These are phyloP conservation scores for Tricharina praecox DNA, from an alignment of 495 filamentous ascomycete species.

Conservation along the genomic window DNA sequence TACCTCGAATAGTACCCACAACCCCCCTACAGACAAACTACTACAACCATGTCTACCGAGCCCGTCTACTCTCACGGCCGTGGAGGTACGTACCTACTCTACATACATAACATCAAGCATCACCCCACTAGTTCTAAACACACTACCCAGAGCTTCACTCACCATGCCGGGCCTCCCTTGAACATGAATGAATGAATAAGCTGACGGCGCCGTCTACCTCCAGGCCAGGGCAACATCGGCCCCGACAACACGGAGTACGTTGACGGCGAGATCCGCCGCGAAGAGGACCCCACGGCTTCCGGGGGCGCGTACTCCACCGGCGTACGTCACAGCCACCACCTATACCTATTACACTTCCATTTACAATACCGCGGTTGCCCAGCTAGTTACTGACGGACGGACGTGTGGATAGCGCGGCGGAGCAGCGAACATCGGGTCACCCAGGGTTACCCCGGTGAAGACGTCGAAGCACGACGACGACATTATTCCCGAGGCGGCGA, in stretches of 20 bases:
- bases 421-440: conserved; percentile 23
- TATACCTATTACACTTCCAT: too few species aligned
- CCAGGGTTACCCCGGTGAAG: conserved; percentile 8
- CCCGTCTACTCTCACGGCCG: conserved; percentile 21
- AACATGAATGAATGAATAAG: too few species aligned
- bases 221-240: conserved; percentile 23
- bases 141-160: too few species aligned
- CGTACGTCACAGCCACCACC: conserved; percentile 10
- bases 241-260: conserved; percentile 20
- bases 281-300: conserved; percentile 17
- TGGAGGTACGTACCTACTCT: too few species aligned
- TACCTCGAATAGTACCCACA: neutral
- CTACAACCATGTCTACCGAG: conserved; percentile 8
- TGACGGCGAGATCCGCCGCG: conserved; percentile 23
- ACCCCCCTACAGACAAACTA: too few species aligned
- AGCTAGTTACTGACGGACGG: too few species aligned
- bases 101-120: too few species aligned
- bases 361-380: too few species aligned
- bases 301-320: conserved; percentile 22
- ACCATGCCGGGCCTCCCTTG: too few species aligned
- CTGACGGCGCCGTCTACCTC: too few species aligned
- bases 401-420: conserved; percentile 26
- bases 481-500: conserved; percentile 20
- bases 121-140: too few species aligned
- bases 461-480: conserved; percentile 21